A percentile compares a stretch with the other conserved stretches of the same genome.
Evolutionary conservation across 371 early-diverging fungal species (phyloP).

Genomic region (Zychaea mexicana): DNA sequence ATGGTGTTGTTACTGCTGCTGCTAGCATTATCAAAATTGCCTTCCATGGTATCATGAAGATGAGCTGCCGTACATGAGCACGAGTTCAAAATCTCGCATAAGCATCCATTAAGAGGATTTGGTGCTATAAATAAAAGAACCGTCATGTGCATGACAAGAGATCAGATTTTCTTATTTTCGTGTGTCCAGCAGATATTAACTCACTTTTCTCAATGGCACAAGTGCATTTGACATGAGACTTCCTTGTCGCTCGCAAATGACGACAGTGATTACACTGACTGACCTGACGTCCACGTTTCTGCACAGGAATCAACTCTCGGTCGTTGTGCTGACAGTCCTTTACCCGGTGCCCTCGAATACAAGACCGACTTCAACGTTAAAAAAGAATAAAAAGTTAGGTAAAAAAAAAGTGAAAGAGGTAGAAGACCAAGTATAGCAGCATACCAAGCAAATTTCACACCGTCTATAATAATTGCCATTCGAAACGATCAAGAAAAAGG

Average conservation of each 20-base stretch:
- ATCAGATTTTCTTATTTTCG: background rate
- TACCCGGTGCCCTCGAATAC: constrained; percentile 1
- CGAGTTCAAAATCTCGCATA: background rate
- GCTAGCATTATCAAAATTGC: background rate
- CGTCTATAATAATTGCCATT: constrained; percentile 1
- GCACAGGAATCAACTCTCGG: background rate
- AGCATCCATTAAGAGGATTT: background rate
- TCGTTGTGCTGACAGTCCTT: background rate
- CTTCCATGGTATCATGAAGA: background rate
- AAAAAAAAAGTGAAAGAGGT: background rate
- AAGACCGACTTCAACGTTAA: background rate
- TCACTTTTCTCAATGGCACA: background rate
- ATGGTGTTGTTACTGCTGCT: background rate
- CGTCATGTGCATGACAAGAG: too few species aligned
- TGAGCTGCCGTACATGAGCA: constrained; percentile 1
- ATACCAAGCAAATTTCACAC: background rate
- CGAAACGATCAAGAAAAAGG: background rate
- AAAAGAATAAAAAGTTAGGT: background rate
- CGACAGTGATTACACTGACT: background rate
- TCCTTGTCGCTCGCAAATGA: constrained; percentile 3
- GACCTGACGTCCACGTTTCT: background rate
- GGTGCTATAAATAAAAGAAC: background rate
- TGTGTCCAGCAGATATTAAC: background rate
- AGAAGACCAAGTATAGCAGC: background rate
- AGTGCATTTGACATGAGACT: constrained; percentile 1